Evolutionary conservation across 2,329 filamentous ascomycete species (phyloP).

Genomic region (Fusarium buharicum): DNA sequence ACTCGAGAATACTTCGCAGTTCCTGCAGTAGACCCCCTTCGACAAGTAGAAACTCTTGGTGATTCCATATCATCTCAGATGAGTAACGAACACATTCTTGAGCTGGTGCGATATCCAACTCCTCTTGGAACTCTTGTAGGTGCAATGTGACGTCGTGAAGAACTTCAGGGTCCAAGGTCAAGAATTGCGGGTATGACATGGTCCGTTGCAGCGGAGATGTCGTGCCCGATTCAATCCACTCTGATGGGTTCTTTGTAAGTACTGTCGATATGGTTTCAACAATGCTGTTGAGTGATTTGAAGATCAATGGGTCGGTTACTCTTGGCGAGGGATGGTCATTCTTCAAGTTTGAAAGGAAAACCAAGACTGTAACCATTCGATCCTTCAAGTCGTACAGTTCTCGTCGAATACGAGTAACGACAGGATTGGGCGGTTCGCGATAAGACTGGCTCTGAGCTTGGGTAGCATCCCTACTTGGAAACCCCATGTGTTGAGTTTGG

Average conservation of each 20-base stretch:
- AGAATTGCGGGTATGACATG: conserved; percentile 34
- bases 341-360: conserved; percentile 15
- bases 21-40: conserved; percentile 25
- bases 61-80: conserved; percentile 24
- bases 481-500: conserved; percentile 22
- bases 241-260: conserved; percentile 40
- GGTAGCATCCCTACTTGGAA: neutral
- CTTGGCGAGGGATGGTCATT: neutral
- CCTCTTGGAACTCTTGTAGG: conserved; percentile 22
- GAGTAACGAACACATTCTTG: neutral
- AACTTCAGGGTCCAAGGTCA: conserved; percentile 31
- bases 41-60: conserved; percentile 25
- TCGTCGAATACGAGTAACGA: conserved; percentile 23
- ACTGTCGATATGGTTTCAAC: conserved; percentile 27
- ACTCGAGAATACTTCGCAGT: conserved; percentile 17
- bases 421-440: conserved; percentile 17
- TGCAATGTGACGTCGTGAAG: conserved; percentile 25
- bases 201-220: neutral
- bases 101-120: conserved; percentile 15
- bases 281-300: conserved; percentile 11
- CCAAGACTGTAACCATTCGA: conserved; percentile 4
- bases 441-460: neutral
- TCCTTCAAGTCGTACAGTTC: conserved; percentile 41
- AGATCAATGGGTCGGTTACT: neutral
- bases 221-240: conserved; percentile 41